phyloP scores from a whole-genome alignment of 352 stramenopile species.

The Pythium monospermum region DNA sequence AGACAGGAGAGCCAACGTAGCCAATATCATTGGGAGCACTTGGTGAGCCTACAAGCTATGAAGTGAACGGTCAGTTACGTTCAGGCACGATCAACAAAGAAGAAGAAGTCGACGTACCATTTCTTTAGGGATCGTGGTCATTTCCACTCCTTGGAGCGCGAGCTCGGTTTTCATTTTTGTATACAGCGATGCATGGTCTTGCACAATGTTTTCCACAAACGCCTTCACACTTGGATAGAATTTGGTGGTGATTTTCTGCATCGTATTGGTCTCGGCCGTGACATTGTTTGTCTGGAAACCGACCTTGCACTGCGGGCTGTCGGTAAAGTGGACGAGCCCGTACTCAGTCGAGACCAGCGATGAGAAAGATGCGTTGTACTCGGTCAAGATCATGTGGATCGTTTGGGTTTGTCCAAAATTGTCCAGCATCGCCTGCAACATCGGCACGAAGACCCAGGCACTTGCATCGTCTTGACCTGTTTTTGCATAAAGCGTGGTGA shows the following conservation, averaged over 20 bases:
- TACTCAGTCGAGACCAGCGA: slow-evolving; percentile 26
- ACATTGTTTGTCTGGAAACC: slow-evolving; percentile 26
- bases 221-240: slow-evolving; percentile 22
- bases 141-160: slow-evolving; percentile 5
- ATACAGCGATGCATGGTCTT: slow-evolving; percentile 16
- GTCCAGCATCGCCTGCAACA: slow-evolving; percentile 24
- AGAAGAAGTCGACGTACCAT: slow-evolving; percentile 7
- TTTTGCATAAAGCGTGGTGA: not conserved
- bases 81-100: not conserved
- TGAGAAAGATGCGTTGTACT: slow-evolving; percentile 28
- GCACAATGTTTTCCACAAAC: slow-evolving; percentile 16
- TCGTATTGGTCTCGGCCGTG: slow-evolving; percentile 23
- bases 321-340: slow-evolving; percentile 26
- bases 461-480: slow-evolving; percentile 30
- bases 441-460: slow-evolving; percentile 26
- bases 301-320: slow-evolving; percentile 25
- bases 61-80: too few species aligned
- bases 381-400: slow-evolving; percentile 18
- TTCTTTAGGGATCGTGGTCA: slow-evolving; percentile 17
- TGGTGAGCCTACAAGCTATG: slow-evolving; percentile 21
- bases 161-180: slow-evolving; percentile 18
- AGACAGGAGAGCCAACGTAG: slow-evolving; percentile 22
- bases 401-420: slow-evolving; percentile 14
- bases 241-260: slow-evolving; percentile 23
- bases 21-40: slow-evolving; percentile 8